Conservation (phyloP, 495 filamentous ascomycete species). For the Lasiosphaeria miniovina region DNA sequence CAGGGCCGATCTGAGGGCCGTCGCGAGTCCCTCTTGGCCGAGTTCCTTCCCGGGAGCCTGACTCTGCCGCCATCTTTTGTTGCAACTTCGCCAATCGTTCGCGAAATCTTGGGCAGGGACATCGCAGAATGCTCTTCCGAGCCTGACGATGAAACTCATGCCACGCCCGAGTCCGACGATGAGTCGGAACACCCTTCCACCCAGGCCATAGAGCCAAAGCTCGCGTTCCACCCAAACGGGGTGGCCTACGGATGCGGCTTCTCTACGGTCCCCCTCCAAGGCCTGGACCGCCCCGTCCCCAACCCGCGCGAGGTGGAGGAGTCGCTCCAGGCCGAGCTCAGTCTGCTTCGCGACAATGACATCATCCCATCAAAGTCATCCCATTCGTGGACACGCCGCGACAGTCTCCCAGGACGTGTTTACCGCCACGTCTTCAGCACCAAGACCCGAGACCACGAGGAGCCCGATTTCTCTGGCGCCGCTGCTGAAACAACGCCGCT, state of each 20-base stretch:
- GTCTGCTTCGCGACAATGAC: conserved; percentile 72
- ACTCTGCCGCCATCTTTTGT: conserved; percentile 26
- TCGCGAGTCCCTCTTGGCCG: conserved; percentile 18
- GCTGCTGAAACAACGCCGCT: conserved; percentile 47
- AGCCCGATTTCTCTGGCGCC: conserved; percentile 20
- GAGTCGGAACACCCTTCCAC: not conserved
- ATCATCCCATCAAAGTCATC: conserved; percentile 58
- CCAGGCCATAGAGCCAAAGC: conserved; percentile 36
- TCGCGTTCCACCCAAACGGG: conserved; percentile 66
- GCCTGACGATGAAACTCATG: conserved; percentile 30
- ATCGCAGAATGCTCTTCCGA: conserved; percentile 55
- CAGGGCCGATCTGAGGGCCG: conserved; percentile 14
- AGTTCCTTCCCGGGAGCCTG: conserved; percentile 21
- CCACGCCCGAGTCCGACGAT: conserved; percentile 31
- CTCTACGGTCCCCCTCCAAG: conserved; percentile 41
- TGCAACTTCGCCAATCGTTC: conserved; percentile 53
- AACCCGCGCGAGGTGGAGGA: conserved; percentile 43
- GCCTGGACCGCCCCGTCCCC: conserved; percentile 60
- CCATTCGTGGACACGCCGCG: conserved; percentile 7
- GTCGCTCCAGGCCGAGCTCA: conserved; percentile 66
- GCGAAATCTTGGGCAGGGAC: conserved; percentile 66
- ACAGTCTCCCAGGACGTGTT: conserved; percentile 21
- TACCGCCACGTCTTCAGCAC: conserved; percentile 44
- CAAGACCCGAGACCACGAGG: conserved; percentile 52
- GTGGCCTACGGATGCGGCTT: conserved; percentile 58